Percentiles rank a stretch among this genome's conserved stretches.
Conservation (phyloP, 1,284 basidiomycete genomes). For the Leucoagaricus sp. region DNA sequence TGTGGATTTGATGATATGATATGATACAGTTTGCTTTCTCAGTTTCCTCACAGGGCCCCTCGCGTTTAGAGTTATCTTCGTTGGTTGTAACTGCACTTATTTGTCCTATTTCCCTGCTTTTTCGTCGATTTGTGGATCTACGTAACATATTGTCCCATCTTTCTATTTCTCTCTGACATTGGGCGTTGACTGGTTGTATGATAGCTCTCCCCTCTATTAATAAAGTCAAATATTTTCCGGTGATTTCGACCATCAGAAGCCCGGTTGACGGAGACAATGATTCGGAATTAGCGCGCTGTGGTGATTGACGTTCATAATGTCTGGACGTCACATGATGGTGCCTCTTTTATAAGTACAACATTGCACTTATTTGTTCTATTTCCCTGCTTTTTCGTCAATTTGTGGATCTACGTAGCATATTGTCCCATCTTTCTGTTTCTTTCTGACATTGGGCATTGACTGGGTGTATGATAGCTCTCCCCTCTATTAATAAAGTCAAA, state of each 20-base stretch:
- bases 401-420: conserved; percentile 14
- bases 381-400: not conserved
- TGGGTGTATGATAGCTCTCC: conserved; percentile 13
- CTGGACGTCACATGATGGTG: not conserved
- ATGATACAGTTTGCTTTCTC: conserved; percentile 19
- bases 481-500: conserved; percentile 1
- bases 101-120: not conserved
- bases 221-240: not conserved
- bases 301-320: too few relatives aligned
- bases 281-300: too few relatives aligned
- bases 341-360: too few relatives aligned
- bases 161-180: not conserved
- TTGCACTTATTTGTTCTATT: not conserved
- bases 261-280: not conserved
- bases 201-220: conserved; percentile 9
- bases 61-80: conserved; percentile 6
- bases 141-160: conserved; percentile 7
- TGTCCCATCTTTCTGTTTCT: not conserved
- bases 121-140: conserved; percentile 11
- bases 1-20: conserved; percentile 36
- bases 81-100: not conserved
- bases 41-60: conserved; percentile 6
- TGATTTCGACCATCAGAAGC: not conserved
- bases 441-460: conserved; percentile 3
- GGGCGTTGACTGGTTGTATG: conserved; percentile 11